phyloP scores from a whole-genome alignment of 148 eudicot genomes.

The Talinum fruticosum region DNA sequence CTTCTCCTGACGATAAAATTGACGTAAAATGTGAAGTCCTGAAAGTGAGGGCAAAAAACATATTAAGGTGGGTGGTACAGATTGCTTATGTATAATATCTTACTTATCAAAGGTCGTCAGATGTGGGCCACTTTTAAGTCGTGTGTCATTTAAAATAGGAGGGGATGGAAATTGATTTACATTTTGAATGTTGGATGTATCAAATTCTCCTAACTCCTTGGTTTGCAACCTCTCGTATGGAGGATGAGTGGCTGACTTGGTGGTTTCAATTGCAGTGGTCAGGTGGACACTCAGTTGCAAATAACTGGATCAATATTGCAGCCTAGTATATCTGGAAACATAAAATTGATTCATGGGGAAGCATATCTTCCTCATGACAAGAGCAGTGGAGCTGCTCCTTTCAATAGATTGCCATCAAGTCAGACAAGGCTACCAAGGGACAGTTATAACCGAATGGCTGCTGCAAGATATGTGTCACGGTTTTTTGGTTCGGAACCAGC shows the following conservation, averaged over 20 bases:
- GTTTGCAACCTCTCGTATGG: not conserved
- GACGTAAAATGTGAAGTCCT: conserved; percentile 92
- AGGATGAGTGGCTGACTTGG: conserved; percentile 34
- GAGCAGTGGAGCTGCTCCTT: conserved; percentile 87
- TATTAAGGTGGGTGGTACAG: conserved; percentile 55
- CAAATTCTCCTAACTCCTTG: too few species aligned
- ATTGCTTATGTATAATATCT: not conserved
- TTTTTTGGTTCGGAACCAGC: conserved; percentile 82
- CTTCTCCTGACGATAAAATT: conserved; percentile 82
- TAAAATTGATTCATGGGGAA: conserved; percentile 92
- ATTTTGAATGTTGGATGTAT: conserved; percentile 3
- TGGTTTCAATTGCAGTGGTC: conserved; percentile 62
- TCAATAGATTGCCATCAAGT: conserved; percentile 55
- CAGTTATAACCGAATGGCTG: conserved; percentile 71
- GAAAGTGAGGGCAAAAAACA: conserved; percentile 89
- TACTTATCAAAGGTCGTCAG: not conserved
- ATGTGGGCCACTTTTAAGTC: not conserved
- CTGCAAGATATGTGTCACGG: conserved; percentile 88
- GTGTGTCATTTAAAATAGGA: not conserved
- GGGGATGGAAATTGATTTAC: not conserved
- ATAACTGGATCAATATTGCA: conserved; percentile 88
- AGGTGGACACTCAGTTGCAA: conserved; percentile 95
- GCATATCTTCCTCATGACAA: conserved; percentile 97
- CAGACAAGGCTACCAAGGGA: conserved; percentile 59
- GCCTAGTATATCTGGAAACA: conserved; percentile 95